Percentiles rank a stretch among this genome's conserved stretches.
These are phyloP conservation scores for Linderniella brevidens DNA, from an alignment of 257 asterid genomes.

Conservation along the genomic window DNA sequence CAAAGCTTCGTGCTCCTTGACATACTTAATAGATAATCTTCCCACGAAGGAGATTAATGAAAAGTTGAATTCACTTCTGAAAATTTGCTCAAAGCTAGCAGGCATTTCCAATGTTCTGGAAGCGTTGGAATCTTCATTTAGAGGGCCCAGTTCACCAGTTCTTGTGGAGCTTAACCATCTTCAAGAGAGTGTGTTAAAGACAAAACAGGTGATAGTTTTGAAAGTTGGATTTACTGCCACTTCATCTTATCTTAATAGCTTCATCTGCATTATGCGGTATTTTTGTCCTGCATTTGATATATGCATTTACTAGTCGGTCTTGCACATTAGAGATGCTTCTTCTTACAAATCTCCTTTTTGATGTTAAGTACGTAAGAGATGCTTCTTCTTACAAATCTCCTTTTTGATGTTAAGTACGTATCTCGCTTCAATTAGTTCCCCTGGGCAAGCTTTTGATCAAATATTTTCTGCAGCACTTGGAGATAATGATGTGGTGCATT, in stretches of 20 bases:
- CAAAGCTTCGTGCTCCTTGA: conserved; percentile 26
- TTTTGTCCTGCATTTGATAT: too few relatives aligned
- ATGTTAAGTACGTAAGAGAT: too few relatives aligned
- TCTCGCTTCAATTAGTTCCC: too few relatives aligned
- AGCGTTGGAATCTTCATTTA: conserved; percentile 75
- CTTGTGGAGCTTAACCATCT: conserved; percentile 59
- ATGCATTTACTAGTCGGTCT: too few relatives aligned
- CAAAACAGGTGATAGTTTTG: conserved; percentile 60
- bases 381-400: too few relatives aligned
- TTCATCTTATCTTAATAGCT: too few relatives aligned
- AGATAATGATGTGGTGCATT: conserved; percentile 77
- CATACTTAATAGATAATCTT: conserved; percentile 41
- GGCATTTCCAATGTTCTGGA: conserved; percentile 63
- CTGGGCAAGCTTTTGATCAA: too few relatives aligned
- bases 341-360: too few relatives aligned
- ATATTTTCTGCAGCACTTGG: conserved; percentile 53
- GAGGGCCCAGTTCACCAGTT: conserved; percentile 56
- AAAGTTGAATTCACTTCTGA: conserved; percentile 35
- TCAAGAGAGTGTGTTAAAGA: conserved; percentile 66
- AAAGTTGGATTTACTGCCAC: neutral
- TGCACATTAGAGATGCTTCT: too few relatives aligned
- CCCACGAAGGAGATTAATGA: conserved; percentile 29
- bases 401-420: too few relatives aligned
- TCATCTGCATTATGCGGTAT: too few relatives aligned
- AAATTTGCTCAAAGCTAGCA: conserved; percentile 54